A percentile compares a stretch with the other conserved stretches of the same genome.
These are phyloP conservation scores for Pleurotus pulmonarius DNA, from an alignment of 768 basidiomycete genomes.

Conservation along the genomic window DNA sequence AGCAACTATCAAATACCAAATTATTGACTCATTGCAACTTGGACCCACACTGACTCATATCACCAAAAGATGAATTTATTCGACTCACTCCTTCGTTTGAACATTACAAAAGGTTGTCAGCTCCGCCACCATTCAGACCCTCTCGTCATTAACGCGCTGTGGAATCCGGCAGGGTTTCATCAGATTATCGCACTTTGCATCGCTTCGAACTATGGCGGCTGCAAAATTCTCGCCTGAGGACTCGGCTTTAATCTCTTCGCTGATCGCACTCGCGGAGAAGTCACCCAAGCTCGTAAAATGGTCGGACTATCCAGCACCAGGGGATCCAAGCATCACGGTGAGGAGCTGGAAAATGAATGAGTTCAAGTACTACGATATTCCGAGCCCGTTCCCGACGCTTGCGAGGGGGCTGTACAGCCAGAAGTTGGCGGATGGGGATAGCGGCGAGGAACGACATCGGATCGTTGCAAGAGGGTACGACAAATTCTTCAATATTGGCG, in stretches of 20 bases:
- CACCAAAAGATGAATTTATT: too few relatives aligned
- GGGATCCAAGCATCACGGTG: constrained; percentile 49
- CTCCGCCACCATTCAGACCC: too few relatives aligned
- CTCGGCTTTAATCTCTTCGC: constrained; percentile 55
- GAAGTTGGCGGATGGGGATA: constrained; percentile 30
- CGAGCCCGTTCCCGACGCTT: constrained; percentile 92
- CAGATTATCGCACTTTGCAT: constrained; percentile 1
- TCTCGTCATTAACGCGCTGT: not conserved
- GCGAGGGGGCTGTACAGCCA: constrained; percentile 86
- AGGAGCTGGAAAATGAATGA: constrained; percentile 98
- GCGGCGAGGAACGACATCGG: constrained; percentile 31
- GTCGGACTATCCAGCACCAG: constrained; percentile 51
- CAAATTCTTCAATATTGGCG: constrained; percentile 98
- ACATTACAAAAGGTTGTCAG: too few relatives aligned
- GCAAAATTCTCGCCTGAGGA: constrained; percentile 30
- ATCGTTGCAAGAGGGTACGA: constrained; percentile 94
- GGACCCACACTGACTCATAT: too few relatives aligned
- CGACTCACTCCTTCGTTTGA: too few relatives aligned
- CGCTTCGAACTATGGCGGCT: constrained; percentile 15
- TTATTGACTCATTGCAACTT: too few relatives aligned
- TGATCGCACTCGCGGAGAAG: constrained; percentile 48
- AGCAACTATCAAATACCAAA: too few relatives aligned
- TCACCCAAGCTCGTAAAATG: constrained; percentile 66
- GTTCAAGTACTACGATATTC: constrained; percentile 87
- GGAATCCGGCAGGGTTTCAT: not conserved